Evolutionary conservation across 805 yeast species (phyloP).

Genomic region (Sugiyamaella smithiae): DNA sequence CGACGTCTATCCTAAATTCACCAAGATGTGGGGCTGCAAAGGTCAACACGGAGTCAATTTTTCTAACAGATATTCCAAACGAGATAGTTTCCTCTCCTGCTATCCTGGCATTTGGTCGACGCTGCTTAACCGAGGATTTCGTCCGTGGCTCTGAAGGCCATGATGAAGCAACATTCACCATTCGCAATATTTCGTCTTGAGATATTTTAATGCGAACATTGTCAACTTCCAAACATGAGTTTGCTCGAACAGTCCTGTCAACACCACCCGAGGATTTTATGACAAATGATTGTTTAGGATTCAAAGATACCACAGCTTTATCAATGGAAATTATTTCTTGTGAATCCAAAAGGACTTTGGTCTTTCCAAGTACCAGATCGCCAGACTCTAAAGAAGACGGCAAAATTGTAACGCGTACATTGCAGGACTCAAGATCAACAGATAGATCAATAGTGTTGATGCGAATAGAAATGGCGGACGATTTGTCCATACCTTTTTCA

Average conservation of each 20-base stretch:
- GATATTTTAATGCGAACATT: not conserved
- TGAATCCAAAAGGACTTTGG: not conserved
- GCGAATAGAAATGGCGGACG: not conserved
- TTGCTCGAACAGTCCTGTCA: not conserved
- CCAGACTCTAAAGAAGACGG: not conserved
- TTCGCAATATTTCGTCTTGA: not conserved
- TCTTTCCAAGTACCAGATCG: not conserved
- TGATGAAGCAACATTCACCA: not conserved
- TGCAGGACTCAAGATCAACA: not conserved
- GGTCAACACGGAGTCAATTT: constrained; percentile 10
- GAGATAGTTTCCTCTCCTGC: not conserved
- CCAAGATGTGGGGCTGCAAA: constrained; percentile 11
- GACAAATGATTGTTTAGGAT: not conserved
- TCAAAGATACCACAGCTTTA: not conserved
- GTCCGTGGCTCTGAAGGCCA: not conserved
- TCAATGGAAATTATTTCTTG: not conserved
- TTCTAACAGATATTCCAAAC: constrained; percentile 1
- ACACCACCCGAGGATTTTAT: not conserved
- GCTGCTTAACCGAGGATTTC: not conserved
- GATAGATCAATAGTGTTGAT: not conserved
- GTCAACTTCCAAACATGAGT: not conserved
- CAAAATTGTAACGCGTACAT: not conserved
- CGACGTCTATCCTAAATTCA: constrained; percentile 13
- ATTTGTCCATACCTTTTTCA: not conserved
- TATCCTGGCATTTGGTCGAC: not conserved